These are phyloP conservation scores for Hypholoma fasciculare DNA, from an alignment of 768 basidiomycete species.

Conservation along the genomic window DNA sequence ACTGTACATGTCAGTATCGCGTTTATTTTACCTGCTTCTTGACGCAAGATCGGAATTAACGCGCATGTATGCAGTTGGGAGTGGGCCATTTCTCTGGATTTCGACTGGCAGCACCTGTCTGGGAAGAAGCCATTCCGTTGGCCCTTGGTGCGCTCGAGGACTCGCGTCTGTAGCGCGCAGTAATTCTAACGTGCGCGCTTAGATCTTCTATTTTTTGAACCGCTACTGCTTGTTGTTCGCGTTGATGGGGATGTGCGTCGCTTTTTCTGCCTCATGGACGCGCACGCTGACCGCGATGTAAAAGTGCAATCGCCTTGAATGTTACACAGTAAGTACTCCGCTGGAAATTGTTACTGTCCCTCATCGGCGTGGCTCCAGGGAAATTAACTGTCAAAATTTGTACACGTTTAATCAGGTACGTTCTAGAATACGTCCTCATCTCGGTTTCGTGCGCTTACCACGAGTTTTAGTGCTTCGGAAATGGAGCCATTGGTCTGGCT, in stretches of 20 bases:
- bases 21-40: background rate
- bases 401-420: conserved; percentile 66
- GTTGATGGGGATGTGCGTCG: conserved; percentile 64
- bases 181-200: background rate
- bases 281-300: background rate
- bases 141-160: conserved; percentile 53
- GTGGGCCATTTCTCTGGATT: conserved; percentile 58
- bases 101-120: conserved; percentile 64
- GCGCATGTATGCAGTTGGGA: conserved; percentile 52
- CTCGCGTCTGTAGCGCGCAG: background rate
- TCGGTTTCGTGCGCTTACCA: background rate
- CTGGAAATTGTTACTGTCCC: background rate
- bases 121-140: conserved; percentile 60
- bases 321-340: conserved; percentile 43
- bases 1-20: conserved; percentile 50
- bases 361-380: conserved; percentile 22
- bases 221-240: conserved; percentile 67
- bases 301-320: conserved; percentile 58
- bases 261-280: background rate
- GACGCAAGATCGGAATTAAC: conserved; percentile 10
- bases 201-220: conserved; percentile 72
- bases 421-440: conserved; percentile 5
- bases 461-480: conserved; percentile 47
- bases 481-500: conserved; percentile 66
- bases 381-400: conserved; percentile 63